Base-by-base conservation (phyloP, 2,329 filamentous ascomycete genomes). In the Thermoascus crustaceus region DNA sequence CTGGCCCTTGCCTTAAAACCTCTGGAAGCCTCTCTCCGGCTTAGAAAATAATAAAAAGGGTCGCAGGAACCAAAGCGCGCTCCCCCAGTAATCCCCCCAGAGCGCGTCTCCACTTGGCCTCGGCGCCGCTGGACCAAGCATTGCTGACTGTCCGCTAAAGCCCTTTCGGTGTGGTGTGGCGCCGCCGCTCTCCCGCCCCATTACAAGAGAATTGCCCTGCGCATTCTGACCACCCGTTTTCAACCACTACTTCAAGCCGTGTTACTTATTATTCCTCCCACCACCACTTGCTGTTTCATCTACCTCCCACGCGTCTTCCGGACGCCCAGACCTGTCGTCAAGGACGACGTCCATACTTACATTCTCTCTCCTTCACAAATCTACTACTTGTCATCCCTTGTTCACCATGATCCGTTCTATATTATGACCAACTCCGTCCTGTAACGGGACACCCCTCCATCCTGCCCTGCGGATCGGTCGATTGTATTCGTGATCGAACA, bases 341-440 rank as follows among this genome's bases (percentile, higher is more conserved):
- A n/a, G n/a, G n/a, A n/a, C n/a, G n/a, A n/a, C n/a, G 6, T 16
- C 26, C 18, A 16, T 14, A 13, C 2, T 27, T n/a, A 14, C 25
- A 5, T 13, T 29, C 11, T 4, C 11, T 29, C 26, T 29, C 6
- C 10, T 17, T 13, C 13, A 14, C 11, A 8, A 11, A 11, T 16
- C 26, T 14, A 29, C 26, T 16, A 29, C 26, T 17, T 29, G 26
- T 29, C 26, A n/a, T 29, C 11, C 26, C 9, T 29, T 4, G 4
- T 7, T 30, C 41, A 44, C 32, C 21, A 44, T 44, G 41, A 37
- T 27, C 34, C 36, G 33, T 7, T 34, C 21, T 8, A 42, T 44
- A 44, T 37, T 34, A 30, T 44, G 41, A 44, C 41, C 41, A 27
- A 29, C 23, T 39, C 32, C 32, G 41, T 43, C 41, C 38, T 43